Evolutionary conservation across 2,329 filamentous ascomycete species (phyloP).

Genomic region (Aspergillus proliferans): DNA sequence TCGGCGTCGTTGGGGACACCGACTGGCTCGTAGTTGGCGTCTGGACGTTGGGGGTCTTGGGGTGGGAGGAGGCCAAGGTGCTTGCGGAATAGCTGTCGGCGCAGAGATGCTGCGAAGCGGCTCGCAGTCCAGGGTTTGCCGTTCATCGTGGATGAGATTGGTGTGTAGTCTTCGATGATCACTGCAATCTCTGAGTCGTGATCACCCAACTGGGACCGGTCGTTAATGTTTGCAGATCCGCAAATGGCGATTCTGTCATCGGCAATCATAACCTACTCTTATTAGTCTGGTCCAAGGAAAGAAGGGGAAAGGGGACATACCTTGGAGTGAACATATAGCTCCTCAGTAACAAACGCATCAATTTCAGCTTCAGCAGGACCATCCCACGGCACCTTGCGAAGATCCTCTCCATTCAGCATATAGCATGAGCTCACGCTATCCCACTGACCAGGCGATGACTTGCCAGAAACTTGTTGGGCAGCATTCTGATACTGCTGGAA

Average conservation of each 20-base stretch:
- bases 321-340: slow-evolving; percentile 56
- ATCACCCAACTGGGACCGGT: slow-evolving; percentile 77
- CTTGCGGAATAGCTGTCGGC: slow-evolving; percentile 81
- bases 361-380: slow-evolving; percentile 51
- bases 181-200: slow-evolving; percentile 90
- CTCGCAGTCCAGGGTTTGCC: slow-evolving; percentile 70
- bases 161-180: slow-evolving; percentile 76
- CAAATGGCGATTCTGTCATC: slow-evolving; percentile 83
- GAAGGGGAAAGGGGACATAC: slow-evolving; percentile 24
- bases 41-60: slow-evolving; percentile 59
- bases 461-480: slow-evolving; percentile 50
- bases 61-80: slow-evolving; percentile 75
- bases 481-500: slow-evolving; percentile 69
- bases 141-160: slow-evolving; percentile 67
- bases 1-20: slow-evolving; percentile 52
- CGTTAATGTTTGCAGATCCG: slow-evolving; percentile 85
- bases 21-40: slow-evolving; percentile 54
- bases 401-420: slow-evolving; percentile 69
- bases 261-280: slow-evolving; percentile 58
- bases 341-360: slow-evolving; percentile 57
- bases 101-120: slow-evolving; percentile 73
- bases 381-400: slow-evolving; percentile 59
- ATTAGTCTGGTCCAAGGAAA: slow-evolving; percentile 8
- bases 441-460: slow-evolving; percentile 52
- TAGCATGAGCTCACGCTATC: slow-evolving; percentile 75